Base-by-base conservation (phyloP, 1,139 yeast species). In the Blastobotrys proliferans region DNA sequence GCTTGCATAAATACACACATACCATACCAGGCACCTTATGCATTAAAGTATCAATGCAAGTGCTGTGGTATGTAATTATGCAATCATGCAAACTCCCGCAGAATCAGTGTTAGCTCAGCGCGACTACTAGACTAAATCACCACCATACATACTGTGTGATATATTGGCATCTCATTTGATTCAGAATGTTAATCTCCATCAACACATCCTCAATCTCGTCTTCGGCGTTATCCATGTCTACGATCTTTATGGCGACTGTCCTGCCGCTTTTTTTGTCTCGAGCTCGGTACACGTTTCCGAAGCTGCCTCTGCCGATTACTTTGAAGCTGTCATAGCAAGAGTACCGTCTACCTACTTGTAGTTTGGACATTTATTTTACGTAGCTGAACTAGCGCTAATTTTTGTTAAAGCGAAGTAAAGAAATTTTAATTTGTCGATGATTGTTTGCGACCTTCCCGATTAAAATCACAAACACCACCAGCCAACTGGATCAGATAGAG, bases 251-350 rank as follows among this genome's bases (percentile, higher is more conserved):
- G 4, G 97, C 97, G 34, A 83, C 87, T 2, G 72, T 60, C 27
- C 60, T 45, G n/a, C 64, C 61, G 1, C 66, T 60, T 4, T 51
- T 43, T 27, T 53, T 54, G 18, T 67, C 65, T n/a, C 56, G 59
- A 41, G 88, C 94, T 54, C 71, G 75, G 60, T 79, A 87, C 35
- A 87, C 96, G 57, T 84, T 90, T 13, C 95, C 96, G 68, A 86
- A 87, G 53, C 83, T 83, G 1, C 96, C 96, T 48, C 76, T 71
- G 0, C 96, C 96, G 29, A 84, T 77, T 55, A 88, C 80, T 46
- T 77, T 13, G 16, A 32, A 19, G 26, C 26, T 25, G n/a, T 14
- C 16, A 19, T 38, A 38, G 37, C 37, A 38, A 8, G 42, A 32
- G 10, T 22, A 8, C 18, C 20, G 42, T 19, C 42, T 36, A 3